Evolutionary conservation across 768 basidiomycete species (phyloP).

Genomic region (Crassisporium funariophilum): DNA sequence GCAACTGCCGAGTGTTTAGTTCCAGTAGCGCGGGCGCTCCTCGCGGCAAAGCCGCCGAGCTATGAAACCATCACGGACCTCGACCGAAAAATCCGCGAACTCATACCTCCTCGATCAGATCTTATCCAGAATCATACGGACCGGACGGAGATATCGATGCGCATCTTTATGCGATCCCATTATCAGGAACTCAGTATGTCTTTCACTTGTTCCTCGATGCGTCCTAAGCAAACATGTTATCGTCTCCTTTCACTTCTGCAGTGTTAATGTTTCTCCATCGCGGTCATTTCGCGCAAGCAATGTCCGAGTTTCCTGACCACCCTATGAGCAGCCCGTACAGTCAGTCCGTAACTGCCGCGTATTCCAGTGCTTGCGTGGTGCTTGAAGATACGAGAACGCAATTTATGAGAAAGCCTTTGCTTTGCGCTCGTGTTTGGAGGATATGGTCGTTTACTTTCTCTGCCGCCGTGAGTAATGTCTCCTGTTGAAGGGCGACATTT

Average conservation of each 20-base stretch:
- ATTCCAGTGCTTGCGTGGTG: constrained; percentile 51
- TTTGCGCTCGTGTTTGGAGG: constrained; percentile 56
- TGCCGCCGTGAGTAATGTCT: constrained; percentile 45
- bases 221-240: not conserved
- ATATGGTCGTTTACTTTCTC: constrained; percentile 62
- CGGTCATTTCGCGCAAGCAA: constrained; percentile 57
- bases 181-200: constrained; percentile 48
- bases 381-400: constrained; percentile 43
- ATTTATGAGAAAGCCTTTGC: constrained; percentile 43
- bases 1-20: constrained; percentile 43
- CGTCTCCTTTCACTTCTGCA: constrained; percentile 21
- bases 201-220: not conserved
- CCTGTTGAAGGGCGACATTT: not conserved
- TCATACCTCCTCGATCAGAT: constrained; percentile 29
- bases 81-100: constrained; percentile 49
- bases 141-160: constrained; percentile 43
- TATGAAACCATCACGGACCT: constrained; percentile 52
- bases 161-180: constrained; percentile 41
- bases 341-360: constrained; percentile 53
- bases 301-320: constrained; percentile 48
- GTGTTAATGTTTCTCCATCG: constrained; percentile 60
- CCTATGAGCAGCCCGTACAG: constrained; percentile 50
- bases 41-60: constrained; percentile 43
- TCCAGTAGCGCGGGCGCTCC: constrained; percentile 41
- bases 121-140: constrained; percentile 22